Conservation (phyloP, 2,329 filamentous ascomycete genomes). For the Cladophialophora chaetospira region DNA sequence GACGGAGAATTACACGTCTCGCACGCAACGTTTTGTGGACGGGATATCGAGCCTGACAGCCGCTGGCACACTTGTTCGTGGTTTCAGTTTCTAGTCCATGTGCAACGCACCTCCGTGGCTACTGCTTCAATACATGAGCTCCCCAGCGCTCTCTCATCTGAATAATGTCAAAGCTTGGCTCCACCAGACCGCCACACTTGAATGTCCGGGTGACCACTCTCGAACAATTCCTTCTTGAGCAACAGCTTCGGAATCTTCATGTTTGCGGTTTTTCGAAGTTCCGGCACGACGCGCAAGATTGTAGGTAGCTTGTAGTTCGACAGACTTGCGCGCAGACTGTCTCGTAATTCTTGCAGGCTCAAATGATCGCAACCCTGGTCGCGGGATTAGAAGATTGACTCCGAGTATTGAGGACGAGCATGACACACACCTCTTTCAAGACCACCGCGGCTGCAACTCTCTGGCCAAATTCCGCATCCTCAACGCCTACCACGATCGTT, state of each 20-base stretch:
- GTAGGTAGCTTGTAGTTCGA: constrained; percentile 50
- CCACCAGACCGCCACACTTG: no score
- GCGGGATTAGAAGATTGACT: background rate
- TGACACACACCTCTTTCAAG: constrained; percentile 6
- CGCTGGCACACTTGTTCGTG: no score
- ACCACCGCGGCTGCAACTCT: constrained; percentile 47
- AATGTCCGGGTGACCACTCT: no score
- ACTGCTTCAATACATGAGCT: no score
- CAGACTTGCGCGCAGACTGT: background rate
- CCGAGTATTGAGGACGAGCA: background rate
- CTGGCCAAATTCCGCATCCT: constrained; percentile 52
- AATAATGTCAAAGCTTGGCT: no score
- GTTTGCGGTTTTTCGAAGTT: constrained; percentile 51
- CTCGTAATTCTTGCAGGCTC: background rate
- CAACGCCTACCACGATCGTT: constrained; percentile 51
- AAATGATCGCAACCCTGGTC: background rate
- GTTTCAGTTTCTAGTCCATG: no score
- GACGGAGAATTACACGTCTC: no score
- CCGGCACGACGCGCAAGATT: constrained; percentile 45
- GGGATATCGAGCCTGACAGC: no score
- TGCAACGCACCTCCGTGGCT: no score
- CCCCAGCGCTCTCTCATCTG: no score
- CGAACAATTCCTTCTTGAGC: background rate
- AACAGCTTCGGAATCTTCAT: background rate
- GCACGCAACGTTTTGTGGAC: no score